Conservation (phyloP, 2,329 filamentous ascomycete species). For the Hymenoscyphus fraxineus region DNA sequence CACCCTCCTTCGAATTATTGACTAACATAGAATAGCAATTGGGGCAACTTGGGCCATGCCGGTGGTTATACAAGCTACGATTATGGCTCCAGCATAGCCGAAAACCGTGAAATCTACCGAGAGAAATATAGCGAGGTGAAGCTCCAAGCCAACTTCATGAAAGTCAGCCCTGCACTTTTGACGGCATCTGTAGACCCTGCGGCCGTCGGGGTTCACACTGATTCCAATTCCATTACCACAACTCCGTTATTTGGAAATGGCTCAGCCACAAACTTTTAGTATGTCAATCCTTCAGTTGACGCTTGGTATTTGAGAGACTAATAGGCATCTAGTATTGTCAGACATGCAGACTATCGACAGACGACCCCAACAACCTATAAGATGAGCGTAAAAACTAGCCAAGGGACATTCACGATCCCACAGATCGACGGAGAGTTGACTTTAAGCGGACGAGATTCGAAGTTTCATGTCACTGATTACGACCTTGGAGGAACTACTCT, state of each 20-base stretch:
- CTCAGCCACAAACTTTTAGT: slow-evolving; percentile 56
- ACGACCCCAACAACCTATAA: slow-evolving; percentile 56
- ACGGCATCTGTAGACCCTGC: slow-evolving; percentile 51
- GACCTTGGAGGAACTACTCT: slow-evolving; percentile 55
- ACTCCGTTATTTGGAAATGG: slow-evolving; percentile 57
- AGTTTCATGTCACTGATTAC: slow-evolving; percentile 65
- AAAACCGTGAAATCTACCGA: slow-evolving; percentile 63
- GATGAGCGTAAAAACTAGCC: slow-evolving; percentile 58
- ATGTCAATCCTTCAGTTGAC: slow-evolving; percentile 6
- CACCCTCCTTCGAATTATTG: too few species aligned
- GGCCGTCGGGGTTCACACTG: slow-evolving; percentile 45
- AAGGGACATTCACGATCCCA: slow-evolving; percentile 54
- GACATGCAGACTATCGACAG: slow-evolving; percentile 64
- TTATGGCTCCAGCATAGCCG: slow-evolving; percentile 60
- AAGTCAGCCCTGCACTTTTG: slow-evolving; percentile 67
- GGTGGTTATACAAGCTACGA: slow-evolving; percentile 60
- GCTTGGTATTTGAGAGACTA: background rate
- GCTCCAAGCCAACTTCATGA: slow-evolving; percentile 70
- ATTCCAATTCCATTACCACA: slow-evolving; percentile 46
- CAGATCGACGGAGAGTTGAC: slow-evolving; percentile 54
- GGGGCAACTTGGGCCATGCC: slow-evolving; percentile 71
- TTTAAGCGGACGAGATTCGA: slow-evolving; percentile 62
- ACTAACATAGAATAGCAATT: slow-evolving; percentile 47
- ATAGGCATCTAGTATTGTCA: slow-evolving; percentile 41
- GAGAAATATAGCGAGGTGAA: slow-evolving; percentile 81